phyloP scores from a whole-genome alignment of 106 monocot species.

The Phalaenopsis aphrodite region DNA sequence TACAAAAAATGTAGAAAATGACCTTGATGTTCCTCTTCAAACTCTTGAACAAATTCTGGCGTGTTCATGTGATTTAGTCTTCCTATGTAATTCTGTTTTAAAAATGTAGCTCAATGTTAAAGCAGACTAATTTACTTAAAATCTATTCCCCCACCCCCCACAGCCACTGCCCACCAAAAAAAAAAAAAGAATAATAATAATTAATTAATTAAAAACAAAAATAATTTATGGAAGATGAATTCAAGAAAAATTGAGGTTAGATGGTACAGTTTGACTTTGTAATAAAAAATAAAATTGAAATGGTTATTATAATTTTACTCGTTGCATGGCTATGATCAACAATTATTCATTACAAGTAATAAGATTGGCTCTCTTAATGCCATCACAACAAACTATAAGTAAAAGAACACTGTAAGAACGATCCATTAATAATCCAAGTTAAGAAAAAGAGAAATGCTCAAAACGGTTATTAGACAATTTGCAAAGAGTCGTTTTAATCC shows the following conservation, averaged over 20 bases:
- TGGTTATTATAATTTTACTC: background rate
- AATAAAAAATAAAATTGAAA: too few species aligned
- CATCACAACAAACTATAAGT: background rate
- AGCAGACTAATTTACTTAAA: background rate
- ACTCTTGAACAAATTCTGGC: constrained; percentile 74
- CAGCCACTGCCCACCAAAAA: too few species aligned
- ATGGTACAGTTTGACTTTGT: too few species aligned
- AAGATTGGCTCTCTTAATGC: background rate
- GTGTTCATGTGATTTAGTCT: constrained; percentile 84
- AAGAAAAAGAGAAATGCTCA: background rate
- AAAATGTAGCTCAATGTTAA: background rate
- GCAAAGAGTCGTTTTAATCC: too few species aligned
- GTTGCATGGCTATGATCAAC: background rate
- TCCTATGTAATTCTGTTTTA: constrained; percentile 74
- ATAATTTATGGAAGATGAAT: background rate
- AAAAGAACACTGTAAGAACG: background rate
- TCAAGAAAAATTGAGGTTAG: too few species aligned
- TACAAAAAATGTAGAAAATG: constrained; percentile 2
- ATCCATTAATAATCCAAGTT: background rate
- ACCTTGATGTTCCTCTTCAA: constrained; percentile 97
- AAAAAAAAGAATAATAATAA: too few species aligned
- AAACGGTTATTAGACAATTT: too few species aligned
- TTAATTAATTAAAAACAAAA: background rate
- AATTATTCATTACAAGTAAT: background rate
- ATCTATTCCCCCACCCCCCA: background rate